phyloP scores from a whole-genome alignment of 140 eudicot genomes.

The Bidens hawaiensis region DNA sequence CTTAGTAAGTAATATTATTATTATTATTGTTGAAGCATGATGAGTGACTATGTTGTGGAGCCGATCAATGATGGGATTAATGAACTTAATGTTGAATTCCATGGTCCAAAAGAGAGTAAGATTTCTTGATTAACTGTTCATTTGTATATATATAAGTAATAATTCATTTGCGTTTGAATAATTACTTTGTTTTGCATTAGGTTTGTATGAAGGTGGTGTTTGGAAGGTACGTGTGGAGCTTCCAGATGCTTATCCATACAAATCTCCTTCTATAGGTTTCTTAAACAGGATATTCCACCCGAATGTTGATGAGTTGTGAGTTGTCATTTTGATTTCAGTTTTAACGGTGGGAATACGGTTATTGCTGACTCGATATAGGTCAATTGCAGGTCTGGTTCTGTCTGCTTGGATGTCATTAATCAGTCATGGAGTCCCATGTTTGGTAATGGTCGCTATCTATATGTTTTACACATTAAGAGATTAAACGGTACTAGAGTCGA shows the following conservation, averaged over 20 bases:
- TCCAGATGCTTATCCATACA: conserved; percentile 85
- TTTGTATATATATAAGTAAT: not conserved
- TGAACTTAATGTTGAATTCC: conserved; percentile 87
- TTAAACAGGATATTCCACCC: conserved; percentile 79
- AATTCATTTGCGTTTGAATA: not conserved
- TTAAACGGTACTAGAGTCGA: too few relatives aligned
- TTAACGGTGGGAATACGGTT: not conserved
- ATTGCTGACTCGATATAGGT: conserved; percentile 18
- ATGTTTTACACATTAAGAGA: not conserved
- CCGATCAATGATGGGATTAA: conserved; percentile 76
- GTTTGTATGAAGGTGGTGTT: conserved; percentile 81
- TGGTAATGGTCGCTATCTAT: conserved; percentile 39
- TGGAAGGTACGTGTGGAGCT: conserved; percentile 82
- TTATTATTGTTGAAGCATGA: conserved; percentile 65
- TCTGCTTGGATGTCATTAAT: conserved; percentile 85
- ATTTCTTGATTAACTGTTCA: not conserved
- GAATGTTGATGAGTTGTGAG: conserved; percentile 78
- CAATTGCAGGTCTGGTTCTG: conserved; percentile 76
- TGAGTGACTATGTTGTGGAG: conserved; percentile 93
- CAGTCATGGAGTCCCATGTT: conserved; percentile 95
- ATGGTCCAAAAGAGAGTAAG: conserved; percentile 97
- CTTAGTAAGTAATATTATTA: conserved; percentile 8
- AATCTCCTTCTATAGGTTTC: conserved; percentile 71
- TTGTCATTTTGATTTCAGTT: not conserved
- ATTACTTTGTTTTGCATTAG: conserved; percentile 27